Evolutionary conservation across 2,329 filamentous ascomycete species (phyloP).

Genomic region (Calonectria leucothoes): DNA sequence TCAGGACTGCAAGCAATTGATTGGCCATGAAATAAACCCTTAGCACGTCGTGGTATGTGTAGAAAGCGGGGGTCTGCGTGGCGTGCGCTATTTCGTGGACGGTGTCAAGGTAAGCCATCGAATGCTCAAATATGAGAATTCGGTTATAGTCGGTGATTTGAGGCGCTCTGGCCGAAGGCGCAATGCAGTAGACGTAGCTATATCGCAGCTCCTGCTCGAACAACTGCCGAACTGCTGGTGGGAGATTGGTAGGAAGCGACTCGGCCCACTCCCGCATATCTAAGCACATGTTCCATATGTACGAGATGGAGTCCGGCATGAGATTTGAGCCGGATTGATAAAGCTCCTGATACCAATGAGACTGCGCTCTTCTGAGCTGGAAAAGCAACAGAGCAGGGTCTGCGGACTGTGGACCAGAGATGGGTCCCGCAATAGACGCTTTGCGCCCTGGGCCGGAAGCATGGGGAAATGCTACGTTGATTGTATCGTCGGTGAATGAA

Average conservation of each 20-base stretch:
- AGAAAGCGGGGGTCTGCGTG: constrained; percentile 71
- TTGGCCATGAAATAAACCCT: constrained; percentile 81
- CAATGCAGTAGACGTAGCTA: constrained; percentile 90
- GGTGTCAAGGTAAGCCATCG: constrained; percentile 82
- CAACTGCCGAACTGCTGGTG: constrained; percentile 75
- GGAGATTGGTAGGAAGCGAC: constrained; percentile 74
- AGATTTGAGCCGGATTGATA: constrained; percentile 81
- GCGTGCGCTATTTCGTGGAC: constrained; percentile 76
- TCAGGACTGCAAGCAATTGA: constrained; percentile 72
- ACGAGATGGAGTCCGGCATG: constrained; percentile 75
- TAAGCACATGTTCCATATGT: constrained; percentile 80
- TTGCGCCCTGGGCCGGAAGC: constrained; percentile 55
- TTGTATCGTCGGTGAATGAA: constrained; percentile 91
- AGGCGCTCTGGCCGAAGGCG: constrained; percentile 80
- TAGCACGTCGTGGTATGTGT: constrained; percentile 90
- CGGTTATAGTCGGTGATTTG: constrained; percentile 81
- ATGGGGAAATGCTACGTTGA: constrained; percentile 82
- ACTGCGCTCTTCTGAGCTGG: constrained; percentile 86
- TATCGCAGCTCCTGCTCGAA: constrained; percentile 92
- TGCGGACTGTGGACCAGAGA: constrained; percentile 62
- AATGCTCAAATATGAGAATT: constrained; percentile 86
- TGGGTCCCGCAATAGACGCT: constrained; percentile 54
- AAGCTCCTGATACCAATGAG: constrained; percentile 88
- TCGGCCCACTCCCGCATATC: constrained; percentile 86
- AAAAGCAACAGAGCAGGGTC: constrained; percentile 83